phyloP scores from a whole-genome alignment of 2,329 filamentous ascomycete genomes.

The Pseudocercospora pini-densiflorae region DNA sequence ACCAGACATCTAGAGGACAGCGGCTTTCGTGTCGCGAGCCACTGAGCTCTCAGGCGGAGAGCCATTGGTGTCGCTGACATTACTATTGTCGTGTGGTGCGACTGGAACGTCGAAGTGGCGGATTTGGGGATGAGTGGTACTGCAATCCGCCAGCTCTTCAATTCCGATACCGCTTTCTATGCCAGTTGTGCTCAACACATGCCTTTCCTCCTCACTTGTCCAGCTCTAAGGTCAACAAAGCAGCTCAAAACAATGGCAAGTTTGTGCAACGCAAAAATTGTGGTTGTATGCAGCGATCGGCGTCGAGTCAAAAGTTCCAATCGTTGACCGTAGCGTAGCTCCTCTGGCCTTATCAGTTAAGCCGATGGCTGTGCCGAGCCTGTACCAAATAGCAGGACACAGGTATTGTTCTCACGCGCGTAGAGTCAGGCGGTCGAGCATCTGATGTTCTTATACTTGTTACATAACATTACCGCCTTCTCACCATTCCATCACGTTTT shows the following conservation, averaged over 20 bases:
- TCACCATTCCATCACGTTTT: conserved; percentile 1
- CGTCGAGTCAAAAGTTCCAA: conserved; percentile 14
- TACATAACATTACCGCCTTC: conserved; percentile 13
- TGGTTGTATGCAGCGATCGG: conserved; percentile 5
- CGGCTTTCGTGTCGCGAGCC: conserved; percentile 38
- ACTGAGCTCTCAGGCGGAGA: conserved; percentile 40
- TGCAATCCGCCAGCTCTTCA: background rate
- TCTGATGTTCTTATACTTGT: conserved; percentile 15
- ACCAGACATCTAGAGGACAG: conserved; percentile 37
- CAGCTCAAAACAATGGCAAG: conserved; percentile 7
- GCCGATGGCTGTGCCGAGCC: conserved; percentile 7
- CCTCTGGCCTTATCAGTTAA: conserved; percentile 17
- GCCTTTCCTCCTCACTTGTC: background rate
- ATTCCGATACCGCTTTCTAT: background rate
- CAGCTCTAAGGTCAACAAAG: background rate
- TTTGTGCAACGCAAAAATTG: background rate
- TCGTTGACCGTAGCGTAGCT: conserved; percentile 7
- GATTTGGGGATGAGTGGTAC: background rate
- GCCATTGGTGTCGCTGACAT: conserved; percentile 33
- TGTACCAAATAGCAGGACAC: conserved; percentile 4
- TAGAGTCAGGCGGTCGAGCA: background rate
- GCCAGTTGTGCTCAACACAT: background rate
- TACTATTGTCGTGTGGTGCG: conserved; percentile 9
- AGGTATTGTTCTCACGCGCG: background rate
- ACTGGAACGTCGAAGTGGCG: conserved; percentile 5